Base-by-base conservation (phyloP, 352 stramenopile genomes). In the Aphanomyces euteiches region DNA sequence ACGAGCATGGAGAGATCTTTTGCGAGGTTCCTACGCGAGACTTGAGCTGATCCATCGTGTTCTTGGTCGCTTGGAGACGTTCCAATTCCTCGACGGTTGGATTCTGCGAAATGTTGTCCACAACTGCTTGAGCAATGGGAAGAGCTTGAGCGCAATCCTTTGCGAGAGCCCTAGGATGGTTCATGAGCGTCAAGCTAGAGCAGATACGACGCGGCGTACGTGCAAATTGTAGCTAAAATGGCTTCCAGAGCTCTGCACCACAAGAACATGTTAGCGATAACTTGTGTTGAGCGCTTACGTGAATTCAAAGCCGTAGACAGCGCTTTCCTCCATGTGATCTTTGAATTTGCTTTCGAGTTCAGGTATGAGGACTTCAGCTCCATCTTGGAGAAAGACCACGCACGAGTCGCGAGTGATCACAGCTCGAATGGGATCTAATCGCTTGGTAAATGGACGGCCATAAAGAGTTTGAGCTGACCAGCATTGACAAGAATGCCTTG, bases 401-500 rank as follows among this genome's bases (percentile, higher is more conserved):
- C 82, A 90, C 21, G 76, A 67, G 50, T 88, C 77, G 39, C 81
- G 79, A 77, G 90, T 89, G 61, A 92, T 82, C 65, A 92, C 87
- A 7, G 83, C 84, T 4, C 84, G 83, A 38, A 92, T 67, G 5
- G 84, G 84, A 63, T 92, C 80, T 85, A 67, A 48, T 28, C 28
- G 28, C 28, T 28, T 28, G 1, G 28, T 28, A 28, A 28, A 28
- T 28, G 0, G 28, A 28, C 28, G 28, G 28, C 28, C 28, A 28
- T 28, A 2, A 2, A 28, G 28, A 28, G 28, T 28, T 28, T 28
- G 2, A 28, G 41, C 4, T 28, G 74, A 88, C 82, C 84, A n/a
- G 84, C 84, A 67, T 88, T 92, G 61, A 92, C 78, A 34, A 92
- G 78, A 64, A 92, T 87, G 21, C 83, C 84, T 72, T 90, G 81